These are phyloP conservation scores for Wickerhamiella azymoides DNA, from an alignment of 805 yeast species.

Conservation along the genomic window DNA sequence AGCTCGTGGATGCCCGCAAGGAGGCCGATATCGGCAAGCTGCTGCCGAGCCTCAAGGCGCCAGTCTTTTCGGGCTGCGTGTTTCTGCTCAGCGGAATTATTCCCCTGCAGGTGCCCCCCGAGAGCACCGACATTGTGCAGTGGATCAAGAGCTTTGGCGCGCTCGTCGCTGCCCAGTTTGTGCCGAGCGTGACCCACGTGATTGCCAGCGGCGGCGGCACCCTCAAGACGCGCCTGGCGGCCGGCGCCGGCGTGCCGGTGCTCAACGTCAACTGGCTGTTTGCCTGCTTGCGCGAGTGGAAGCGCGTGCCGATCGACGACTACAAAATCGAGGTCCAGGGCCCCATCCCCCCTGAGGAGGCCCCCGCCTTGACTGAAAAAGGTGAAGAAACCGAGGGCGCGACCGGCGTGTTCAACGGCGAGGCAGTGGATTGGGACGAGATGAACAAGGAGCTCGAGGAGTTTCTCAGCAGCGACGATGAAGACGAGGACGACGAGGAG, in stretches of 20 bases:
- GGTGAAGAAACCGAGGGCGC: slow-evolving; percentile 28
- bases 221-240: slow-evolving; percentile 69
- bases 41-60: slow-evolving; percentile 55
- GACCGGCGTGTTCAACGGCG: slow-evolving; percentile 22
- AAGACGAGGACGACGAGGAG: slow-evolving; percentile 16
- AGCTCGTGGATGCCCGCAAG: slow-evolving; percentile 1
- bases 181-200: slow-evolving; percentile 71
- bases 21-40: slow-evolving; percentile 23
- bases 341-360: slow-evolving; percentile 26
- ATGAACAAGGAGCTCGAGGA: slow-evolving; percentile 45
- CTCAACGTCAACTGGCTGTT: slow-evolving; percentile 90
- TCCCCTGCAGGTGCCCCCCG: slow-evolving; percentile 63
- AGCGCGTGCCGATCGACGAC: slow-evolving; percentile 45
- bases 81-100: slow-evolving; percentile 80
- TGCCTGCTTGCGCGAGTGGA: slow-evolving; percentile 72
- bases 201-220: slow-evolving; percentile 73
- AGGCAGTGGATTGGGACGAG: slow-evolving; percentile 34
- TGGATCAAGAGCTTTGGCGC: slow-evolving; percentile 95
- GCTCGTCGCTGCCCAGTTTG: slow-evolving; percentile 54
- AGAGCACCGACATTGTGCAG: slow-evolving; percentile 70
- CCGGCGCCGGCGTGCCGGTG: slow-evolving; percentile 50
- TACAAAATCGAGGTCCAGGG: slow-evolving; percentile 42
- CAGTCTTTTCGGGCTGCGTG: slow-evolving; percentile 52
- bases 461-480: slow-evolving; percentile 27
- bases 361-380: slow-evolving; percentile 15